Conservation (phyloP, 1,284 basidiomycete species). For the Tylopilus sp. region DNA sequence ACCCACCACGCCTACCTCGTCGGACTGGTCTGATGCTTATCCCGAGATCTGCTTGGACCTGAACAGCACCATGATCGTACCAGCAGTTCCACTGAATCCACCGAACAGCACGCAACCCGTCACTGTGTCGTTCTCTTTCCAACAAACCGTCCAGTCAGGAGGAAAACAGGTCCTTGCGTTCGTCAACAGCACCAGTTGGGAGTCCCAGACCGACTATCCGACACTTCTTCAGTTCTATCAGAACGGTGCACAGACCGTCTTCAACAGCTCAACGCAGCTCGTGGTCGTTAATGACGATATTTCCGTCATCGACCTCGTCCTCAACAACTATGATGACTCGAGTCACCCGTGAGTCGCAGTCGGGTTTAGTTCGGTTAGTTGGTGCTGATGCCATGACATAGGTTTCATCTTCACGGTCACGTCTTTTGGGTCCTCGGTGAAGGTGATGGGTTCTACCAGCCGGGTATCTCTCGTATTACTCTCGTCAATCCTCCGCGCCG, state of each 20-base stretch:
- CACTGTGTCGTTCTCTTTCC: conserved; percentile 27
- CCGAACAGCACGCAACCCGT: conserved; percentile 28
- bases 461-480: conserved; percentile 22
- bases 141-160: conserved; percentile 30
- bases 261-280: conserved; percentile 22
- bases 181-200: conserved; percentile 32
- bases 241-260: conserved; percentile 26
- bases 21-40: conserved; percentile 28
- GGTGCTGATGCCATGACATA: conserved; percentile 7
- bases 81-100: conserved; percentile 24
- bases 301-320: conserved; percentile 24
- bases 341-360: conserved; percentile 31
- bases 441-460: conserved; percentile 24
- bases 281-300: conserved; percentile 30
- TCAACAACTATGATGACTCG: conserved; percentile 29
- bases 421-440: conserved; percentile 29
- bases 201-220: conserved; percentile 23
- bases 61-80: conserved; percentile 31
- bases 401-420: conserved; percentile 34
- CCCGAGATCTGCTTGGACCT: conserved; percentile 27
- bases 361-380: background rate
- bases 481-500: conserved; percentile 32
- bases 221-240: conserved; percentile 31
- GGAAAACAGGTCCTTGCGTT: conserved; percentile 26
- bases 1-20: conserved; percentile 23